Evolutionary conservation across 2,329 filamentous ascomycete species (phyloP), one percentile per base, ranked within the genome.

Genomic region (Trichoderma semiorbis): DNA sequence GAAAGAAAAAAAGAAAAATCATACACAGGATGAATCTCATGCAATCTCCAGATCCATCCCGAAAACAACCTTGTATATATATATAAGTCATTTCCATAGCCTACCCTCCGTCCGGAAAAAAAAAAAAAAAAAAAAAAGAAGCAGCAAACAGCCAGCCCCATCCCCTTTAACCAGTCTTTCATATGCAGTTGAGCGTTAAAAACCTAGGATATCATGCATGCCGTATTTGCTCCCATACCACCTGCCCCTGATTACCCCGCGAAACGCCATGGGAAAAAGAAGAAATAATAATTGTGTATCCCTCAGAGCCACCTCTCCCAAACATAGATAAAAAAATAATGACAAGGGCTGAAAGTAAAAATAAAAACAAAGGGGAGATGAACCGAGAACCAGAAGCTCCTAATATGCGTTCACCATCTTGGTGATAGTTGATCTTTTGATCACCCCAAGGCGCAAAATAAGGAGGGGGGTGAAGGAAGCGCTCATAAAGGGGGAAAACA

Each of bases 171-270:
- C 57, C 57, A 69, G n/a, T 69, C 66, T 72, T 72, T 61, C 57
- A 50, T 70, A 62, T 72, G 69, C 69, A 60, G 24, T 53, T 53
- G 24, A 60, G 70, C 57, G 70, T 64, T 10, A 53, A 55, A 70
- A 70, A 47, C 63, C 24, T 70, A 32, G 71, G 71, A 72, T 72
- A 72, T 70, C 71, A 70, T 72, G 47, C 36, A 69, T 50, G 57
- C 62, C 70, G 28, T 72, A 68, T 69, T 72, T 6, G 39, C 28
- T 47, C 57, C 57, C 55, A 12, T 69, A 43, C 47, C 65, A 32
- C 53, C 39, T 24, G 60, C 24, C 60, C 68, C 47, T 64, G 60
- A 69, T 53, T 32, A 69, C 66, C 68, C n/a, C 39, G 26, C 30
- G 24, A 71, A 73, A 73, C 72, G 72, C 72, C 72, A 28, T 62